These are phyloP conservation scores for Funneliformis caledonium DNA, from an alignment of 371 early-diverging fungal species.

Conservation along the genomic window DNA sequence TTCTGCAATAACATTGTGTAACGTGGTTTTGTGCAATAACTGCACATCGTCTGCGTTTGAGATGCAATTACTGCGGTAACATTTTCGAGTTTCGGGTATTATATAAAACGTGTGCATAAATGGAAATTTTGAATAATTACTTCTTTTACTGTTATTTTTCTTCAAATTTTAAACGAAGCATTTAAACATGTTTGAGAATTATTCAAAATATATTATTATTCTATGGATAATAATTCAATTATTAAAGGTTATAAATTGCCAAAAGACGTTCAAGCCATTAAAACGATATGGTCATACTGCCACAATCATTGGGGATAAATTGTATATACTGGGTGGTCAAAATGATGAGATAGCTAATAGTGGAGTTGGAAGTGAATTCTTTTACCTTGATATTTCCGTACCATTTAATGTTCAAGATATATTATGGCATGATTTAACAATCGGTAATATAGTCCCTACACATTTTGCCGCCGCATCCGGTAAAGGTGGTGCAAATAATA, in stretches of 20 bases:
- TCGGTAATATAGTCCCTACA: neutral
- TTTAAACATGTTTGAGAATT: too few species aligned
- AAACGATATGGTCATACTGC: neutral
- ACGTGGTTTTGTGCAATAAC: too few species aligned
- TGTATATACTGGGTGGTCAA: neutral
- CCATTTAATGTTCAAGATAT: neutral
- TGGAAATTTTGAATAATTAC: too few species aligned
- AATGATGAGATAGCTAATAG: too few species aligned
- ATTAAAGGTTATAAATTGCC: neutral
- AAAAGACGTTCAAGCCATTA: neutral
- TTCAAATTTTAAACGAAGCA: too few species aligned
- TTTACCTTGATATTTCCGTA: neutral
- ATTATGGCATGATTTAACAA: neutral
- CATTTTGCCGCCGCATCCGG: neutral
- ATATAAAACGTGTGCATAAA: too few species aligned
- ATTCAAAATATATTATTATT: neutral
- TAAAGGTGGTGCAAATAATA: neutral
- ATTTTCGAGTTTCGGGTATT: too few species aligned
- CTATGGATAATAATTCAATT: neutral
- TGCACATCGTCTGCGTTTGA: too few species aligned
- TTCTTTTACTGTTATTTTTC: too few species aligned
- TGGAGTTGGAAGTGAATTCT: neutral
- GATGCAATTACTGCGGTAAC: too few species aligned
- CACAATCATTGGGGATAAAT: neutral
- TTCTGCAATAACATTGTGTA: too few species aligned